Evolutionary conservation across 371 early-diverging fungal species (phyloP), one percentile per base, ranked within the genome.

Genomic region (Mucor piriformis): DNA sequence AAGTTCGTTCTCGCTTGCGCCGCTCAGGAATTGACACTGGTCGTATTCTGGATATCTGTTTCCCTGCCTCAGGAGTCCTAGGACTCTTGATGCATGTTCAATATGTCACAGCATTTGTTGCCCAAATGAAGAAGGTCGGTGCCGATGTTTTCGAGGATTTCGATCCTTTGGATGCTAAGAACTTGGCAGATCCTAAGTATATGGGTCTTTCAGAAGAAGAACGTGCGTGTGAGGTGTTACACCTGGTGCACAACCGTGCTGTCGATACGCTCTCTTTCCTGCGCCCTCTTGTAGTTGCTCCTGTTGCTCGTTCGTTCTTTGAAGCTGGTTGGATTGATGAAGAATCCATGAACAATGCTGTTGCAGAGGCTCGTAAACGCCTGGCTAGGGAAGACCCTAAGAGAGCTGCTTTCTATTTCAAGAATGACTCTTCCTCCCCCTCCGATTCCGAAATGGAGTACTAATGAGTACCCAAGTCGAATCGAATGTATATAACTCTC

Each of bases 11-110:
- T n/a, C n/a, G n/a, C n/a, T n/a, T n/a, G n/a, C n/a, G n/a, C n/a
- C 7, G 23, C 5, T 3, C 32, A 2, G 49, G 49, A 8, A 21
- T 57, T 5, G 16, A 57, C 16, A 35, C 15, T 13, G 43, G 33
- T 43, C 50, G 50, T 7, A 25, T 58, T n/a, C 12, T 58, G 4
- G 50, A 58, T 24, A n/a, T 50, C 16, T 48, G 23, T 25, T 58
- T 49, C 27, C 58, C 58, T 33, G 58, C 32, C n/a, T 23, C 38
- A 20, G 8, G 25, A 3, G 42, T 58, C 10, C 20, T 50, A 40
- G 58, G 42, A 3, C 6, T n/a, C n/a, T n/a, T n/a, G n/a, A n/a
- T n/a, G n/a, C n/a, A n/a, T n/a, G n/a, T n/a, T n/a, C n/a, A n/a
- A n/a, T n/a, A n/a, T n/a, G n/a, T n/a, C n/a, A n/a, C n/a, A n/a